A percentile compares a stretch with the other conserved stretches of the same genome.
Evolutionary conservation across 1,284 basidiomycete genomes (phyloP).

Genomic region (Melampsora larici-populina): DNA sequence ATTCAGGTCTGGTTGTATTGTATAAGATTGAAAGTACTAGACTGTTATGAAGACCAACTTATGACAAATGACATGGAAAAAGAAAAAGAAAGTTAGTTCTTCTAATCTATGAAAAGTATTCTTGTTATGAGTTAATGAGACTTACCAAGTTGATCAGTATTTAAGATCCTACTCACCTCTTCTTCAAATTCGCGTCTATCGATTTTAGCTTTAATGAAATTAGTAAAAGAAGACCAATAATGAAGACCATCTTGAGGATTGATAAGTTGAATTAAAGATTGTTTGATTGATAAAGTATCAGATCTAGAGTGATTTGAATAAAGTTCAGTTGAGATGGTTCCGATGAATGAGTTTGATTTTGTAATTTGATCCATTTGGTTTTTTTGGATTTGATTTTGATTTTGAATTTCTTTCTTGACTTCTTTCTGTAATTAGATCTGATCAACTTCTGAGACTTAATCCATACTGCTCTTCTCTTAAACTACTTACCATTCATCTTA

Average conservation of each 20-base stretch:
- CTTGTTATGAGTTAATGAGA: neutral
- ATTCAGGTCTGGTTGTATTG: constrained; percentile 51
- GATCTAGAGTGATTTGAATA: constrained; percentile 46
- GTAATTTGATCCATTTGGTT: no score
- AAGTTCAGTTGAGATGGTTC: neutral
- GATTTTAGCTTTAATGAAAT: constrained; percentile 54
- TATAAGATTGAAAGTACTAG: constrained; percentile 56
- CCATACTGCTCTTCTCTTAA: no score
- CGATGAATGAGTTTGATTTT: constrained; percentile 7
- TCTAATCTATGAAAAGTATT: neutral
- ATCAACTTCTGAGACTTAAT: no score
- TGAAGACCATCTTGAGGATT: constrained; percentile 44
- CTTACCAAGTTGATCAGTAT: constrained; percentile 14
- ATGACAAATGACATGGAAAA: neutral
- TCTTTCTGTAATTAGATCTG: no score
- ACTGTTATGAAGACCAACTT: constrained; percentile 56
- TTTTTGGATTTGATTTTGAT: no score
- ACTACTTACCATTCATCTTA: no score
- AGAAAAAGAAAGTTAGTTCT: neutral
- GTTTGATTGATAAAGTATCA: constrained; percentile 50
- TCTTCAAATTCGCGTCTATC: constrained; percentile 54
- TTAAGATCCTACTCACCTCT: neutral
- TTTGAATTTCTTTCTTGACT: no score
- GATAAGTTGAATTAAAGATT: constrained; percentile 47
- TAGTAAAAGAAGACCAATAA: constrained; percentile 55